phyloP scores from a whole-genome alignment of 116 monocot genomes.

The Dioscorea cayenensis region DNA sequence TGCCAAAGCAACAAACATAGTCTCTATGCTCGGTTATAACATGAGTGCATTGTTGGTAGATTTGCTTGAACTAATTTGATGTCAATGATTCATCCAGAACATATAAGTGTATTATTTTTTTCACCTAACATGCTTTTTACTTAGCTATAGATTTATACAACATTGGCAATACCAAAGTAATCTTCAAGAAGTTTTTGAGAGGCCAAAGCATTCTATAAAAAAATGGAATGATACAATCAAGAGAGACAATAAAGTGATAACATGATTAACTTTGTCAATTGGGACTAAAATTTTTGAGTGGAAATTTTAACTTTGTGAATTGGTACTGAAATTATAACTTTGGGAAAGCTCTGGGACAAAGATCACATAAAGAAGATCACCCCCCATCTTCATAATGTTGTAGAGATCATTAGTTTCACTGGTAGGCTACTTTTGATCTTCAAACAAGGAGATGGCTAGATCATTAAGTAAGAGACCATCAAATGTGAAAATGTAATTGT shows the following conservation, averaged over 20 bases:
- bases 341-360: constrained; percentile 32
- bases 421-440: constrained; percentile 5
- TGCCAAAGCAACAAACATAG: constrained; percentile 54
- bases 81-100: constrained; percentile 70
- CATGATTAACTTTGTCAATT: too few species aligned
- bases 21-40: constrained; percentile 42
- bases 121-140: constrained; percentile 48
- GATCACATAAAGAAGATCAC: too few species aligned
- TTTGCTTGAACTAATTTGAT: constrained; percentile 62
- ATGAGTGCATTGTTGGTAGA: constrained; percentile 37
- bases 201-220: constrained; percentile 71
- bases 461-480: constrained; percentile 25
- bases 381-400: constrained; percentile 27
- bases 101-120: constrained; percentile 81
- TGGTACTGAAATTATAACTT: constrained; percentile 11
- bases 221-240: too few species aligned
- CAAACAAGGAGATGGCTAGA: constrained; percentile 15
- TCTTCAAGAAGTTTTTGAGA: constrained; percentile 37
- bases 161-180: constrained; percentile 61
- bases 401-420: constrained; percentile 12
- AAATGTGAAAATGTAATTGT: constrained; percentile 34
- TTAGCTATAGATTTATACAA: constrained; percentile 53
- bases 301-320: too few species aligned
- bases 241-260: background rate
- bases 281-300: too few species aligned